Conservation (phyloP, 805 yeast genomes). For the Ogataea zsoltii region DNA sequence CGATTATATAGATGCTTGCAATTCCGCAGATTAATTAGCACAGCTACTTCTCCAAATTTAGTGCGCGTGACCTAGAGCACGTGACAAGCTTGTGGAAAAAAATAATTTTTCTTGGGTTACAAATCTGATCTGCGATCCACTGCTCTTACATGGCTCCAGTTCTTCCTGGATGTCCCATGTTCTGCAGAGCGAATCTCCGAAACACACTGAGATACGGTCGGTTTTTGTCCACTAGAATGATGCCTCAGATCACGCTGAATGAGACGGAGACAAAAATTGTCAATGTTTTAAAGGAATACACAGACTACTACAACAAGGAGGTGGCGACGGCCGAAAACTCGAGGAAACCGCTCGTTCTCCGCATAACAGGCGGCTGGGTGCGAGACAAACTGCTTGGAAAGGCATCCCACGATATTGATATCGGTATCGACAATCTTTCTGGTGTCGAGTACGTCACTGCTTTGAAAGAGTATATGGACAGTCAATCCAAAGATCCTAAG, state of each 20-base stretch:
- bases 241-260: conserved; percentile 22
- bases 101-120: no score
- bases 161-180: no score
- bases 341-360: conserved; percentile 36
- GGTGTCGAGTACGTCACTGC: conserved; percentile 84
- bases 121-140: no score
- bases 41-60: no score
- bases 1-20: no score
- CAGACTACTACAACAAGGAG: conserved; percentile 25
- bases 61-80: no score
- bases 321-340: neutral
- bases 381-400: conserved; percentile 86
- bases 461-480: conserved; percentile 51
- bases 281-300: conserved; percentile 28
- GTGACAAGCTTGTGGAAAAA: no score
- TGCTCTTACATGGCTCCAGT: no score
- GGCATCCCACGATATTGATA: conserved; percentile 84
- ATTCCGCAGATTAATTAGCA: no score
- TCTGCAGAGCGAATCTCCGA: no score
- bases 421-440: conserved; percentile 80
- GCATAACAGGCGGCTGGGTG: conserved; percentile 99
- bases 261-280: conserved; percentile 28
- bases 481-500: conserved; percentile 24
- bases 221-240: conserved; percentile 3
- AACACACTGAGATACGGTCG: neutral